A percentile compares a stretch with the other conserved stretches of the same genome.
phyloP scores from a whole-genome alignment of 371 early-diverging fungal species.

The Rhizopus microsporus region DNA sequence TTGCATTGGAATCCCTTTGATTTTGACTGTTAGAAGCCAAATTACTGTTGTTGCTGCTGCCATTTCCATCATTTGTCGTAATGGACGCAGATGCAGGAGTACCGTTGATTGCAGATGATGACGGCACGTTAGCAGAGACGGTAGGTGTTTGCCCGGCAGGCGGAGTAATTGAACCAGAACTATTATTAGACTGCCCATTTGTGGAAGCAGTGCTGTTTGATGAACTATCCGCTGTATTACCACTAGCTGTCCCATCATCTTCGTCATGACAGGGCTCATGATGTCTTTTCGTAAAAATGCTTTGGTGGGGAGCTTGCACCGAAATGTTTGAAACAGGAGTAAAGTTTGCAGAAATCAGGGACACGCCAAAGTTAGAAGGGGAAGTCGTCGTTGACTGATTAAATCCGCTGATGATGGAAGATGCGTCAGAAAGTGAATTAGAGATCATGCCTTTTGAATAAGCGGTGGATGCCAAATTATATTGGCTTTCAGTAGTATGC shows the following conservation, averaged over 20 bases:
- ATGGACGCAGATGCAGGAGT: background rate
- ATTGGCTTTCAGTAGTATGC: slow-evolving; percentile 6
- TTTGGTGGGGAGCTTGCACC: background rate
- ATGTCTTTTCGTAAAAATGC: background rate
- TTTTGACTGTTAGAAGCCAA: background rate
- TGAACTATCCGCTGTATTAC: background rate
- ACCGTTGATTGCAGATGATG: background rate
- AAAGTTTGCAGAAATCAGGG: background rate
- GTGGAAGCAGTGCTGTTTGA: background rate
- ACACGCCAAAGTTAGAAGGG: background rate
- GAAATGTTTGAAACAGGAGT: slow-evolving; percentile 3
- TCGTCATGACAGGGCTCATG: background rate
- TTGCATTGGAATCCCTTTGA: background rate
- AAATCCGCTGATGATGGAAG: slow-evolving; percentile 5
- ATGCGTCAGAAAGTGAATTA: slow-evolving; percentile 15
- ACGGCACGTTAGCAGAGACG: background rate
- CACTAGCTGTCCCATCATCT: background rate
- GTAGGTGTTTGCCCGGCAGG: background rate
- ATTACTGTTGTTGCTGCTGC: background rate
- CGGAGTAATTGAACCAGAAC: background rate
- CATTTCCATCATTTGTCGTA: background rate
- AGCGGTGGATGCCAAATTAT: slow-evolving; percentile 10
- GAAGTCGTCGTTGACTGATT: background rate
- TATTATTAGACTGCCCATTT: background rate
- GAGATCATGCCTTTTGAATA: slow-evolving; percentile 8